Percentiles rank a stretch among this genome's conserved stretches.
These are phyloP conservation scores for Leptosphaerulina australis DNA, from an alignment of 2,329 filamentous ascomycete species.

Conservation along the genomic window DNA sequence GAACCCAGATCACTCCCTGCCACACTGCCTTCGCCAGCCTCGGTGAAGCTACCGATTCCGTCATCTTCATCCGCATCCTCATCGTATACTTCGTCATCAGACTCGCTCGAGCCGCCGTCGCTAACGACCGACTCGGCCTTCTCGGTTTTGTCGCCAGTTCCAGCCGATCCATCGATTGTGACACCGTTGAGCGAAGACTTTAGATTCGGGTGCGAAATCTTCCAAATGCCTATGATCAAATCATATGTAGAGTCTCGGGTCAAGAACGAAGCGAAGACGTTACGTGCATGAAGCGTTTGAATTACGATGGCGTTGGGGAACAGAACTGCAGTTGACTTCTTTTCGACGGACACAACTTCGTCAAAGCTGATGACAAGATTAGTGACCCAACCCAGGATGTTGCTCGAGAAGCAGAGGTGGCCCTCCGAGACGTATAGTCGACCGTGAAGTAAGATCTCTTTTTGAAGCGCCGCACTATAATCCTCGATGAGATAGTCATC, in stretches of 20 bases:
- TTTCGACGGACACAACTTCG: slow-evolving; percentile 95
- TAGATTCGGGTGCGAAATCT: slow-evolving; percentile 89
- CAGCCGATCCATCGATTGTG: slow-evolving; percentile 69
- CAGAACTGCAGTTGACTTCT: slow-evolving; percentile 90
- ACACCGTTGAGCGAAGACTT: slow-evolving; percentile 92
- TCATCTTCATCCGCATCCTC: slow-evolving; percentile 80
- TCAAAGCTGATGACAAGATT: slow-evolving; percentile 98
- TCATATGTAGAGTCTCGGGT: slow-evolving; percentile 96
- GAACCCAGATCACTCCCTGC: slow-evolving; percentile 58
- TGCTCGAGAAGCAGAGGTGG: slow-evolving; percentile 97
- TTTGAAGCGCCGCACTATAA: slow-evolving; percentile 94
- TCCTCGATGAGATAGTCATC: slow-evolving; percentile 98
- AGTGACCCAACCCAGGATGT: slow-evolving; percentile 97
- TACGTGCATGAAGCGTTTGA: slow-evolving; percentile 90
- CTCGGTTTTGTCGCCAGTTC: slow-evolving; percentile 87
- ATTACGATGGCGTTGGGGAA: slow-evolving; percentile 99
- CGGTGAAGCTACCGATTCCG: slow-evolving; percentile 66
- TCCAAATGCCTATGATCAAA: slow-evolving; percentile 97
- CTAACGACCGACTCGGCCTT: slow-evolving; percentile 69
- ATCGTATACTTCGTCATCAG: slow-evolving; percentile 78
- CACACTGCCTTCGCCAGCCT: slow-evolving; percentile 60
- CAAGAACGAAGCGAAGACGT: slow-evolving; percentile 94
- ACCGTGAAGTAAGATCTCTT: slow-evolving; percentile 93
- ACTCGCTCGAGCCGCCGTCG: slow-evolving; percentile 61
- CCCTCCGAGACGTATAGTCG: slow-evolving; percentile 95